These are phyloP conservation scores for Pichia scutulata DNA, from an alignment of 805 yeast species.

Conservation along the genomic window DNA sequence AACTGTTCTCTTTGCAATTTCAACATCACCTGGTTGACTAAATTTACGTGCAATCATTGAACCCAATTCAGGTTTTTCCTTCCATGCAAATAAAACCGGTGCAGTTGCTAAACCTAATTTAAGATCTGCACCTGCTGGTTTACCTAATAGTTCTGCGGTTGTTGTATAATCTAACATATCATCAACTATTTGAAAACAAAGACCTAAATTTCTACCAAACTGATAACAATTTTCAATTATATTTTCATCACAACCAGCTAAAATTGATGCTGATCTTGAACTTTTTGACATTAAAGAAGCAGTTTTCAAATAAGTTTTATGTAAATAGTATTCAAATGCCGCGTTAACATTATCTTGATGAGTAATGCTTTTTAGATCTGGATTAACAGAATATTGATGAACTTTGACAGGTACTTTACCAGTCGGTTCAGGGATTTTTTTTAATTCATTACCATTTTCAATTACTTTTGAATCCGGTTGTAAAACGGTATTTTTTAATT, in stretches of 20 bases:
- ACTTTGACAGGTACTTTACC: constrained; percentile 54
- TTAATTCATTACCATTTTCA: constrained; percentile 36
- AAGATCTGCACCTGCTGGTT: constrained; percentile 93
- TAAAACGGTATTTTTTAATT: constrained; percentile 84
- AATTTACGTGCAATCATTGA: constrained; percentile 79
- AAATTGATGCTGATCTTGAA: constrained; percentile 85
- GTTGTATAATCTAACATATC: constrained; percentile 93
- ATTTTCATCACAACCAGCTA: constrained; percentile 71
- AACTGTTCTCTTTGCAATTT: constrained; percentile 71
- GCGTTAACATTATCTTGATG: constrained; percentile 66
- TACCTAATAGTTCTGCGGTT: constrained; percentile 78
- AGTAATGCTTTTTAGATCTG: constrained; percentile 26
- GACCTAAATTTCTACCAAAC: constrained; percentile 87
- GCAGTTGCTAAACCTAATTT: constrained; percentile 95
- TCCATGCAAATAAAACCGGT: constrained; percentile 94
- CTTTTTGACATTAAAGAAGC: constrained; percentile 93
- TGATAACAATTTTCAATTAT: constrained; percentile 83
- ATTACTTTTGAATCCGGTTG: constrained; percentile 39
- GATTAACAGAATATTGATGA: constrained; percentile 47
- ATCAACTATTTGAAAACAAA: constrained; percentile 94
- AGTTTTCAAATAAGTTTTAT: constrained; percentile 91
- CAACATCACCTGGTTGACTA: constrained; percentile 73
- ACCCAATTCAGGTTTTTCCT: constrained; percentile 76
- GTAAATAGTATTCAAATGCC: constrained; percentile 92
- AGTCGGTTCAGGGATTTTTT: constrained; percentile 47